Conservation (phyloP, 371 early-diverging fungal genomes). For the Lichtheimia corymbifera region DNA sequence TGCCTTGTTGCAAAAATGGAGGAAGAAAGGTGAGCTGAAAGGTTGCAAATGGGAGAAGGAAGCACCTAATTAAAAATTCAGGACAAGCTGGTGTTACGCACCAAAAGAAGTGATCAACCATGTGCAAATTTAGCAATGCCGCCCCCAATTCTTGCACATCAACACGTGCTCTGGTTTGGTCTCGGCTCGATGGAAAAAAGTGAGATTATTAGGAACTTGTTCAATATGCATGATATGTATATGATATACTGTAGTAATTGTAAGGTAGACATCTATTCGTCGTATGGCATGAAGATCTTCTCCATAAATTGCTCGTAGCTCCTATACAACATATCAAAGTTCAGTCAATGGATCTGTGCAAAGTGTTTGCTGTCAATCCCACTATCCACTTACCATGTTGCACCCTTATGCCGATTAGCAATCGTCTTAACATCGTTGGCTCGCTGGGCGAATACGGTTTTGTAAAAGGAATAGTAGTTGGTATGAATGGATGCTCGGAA, state of each 20-base stretch:
- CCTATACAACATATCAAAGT: constrained; percentile 32
- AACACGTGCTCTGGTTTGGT: neutral
- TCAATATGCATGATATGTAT: neutral
- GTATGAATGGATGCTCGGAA: constrained; percentile 57
- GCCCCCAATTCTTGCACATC: neutral
- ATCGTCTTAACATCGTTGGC: constrained; percentile 62
- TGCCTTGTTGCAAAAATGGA: neutral
- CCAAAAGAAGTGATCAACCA: neutral
- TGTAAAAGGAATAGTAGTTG: constrained; percentile 46
- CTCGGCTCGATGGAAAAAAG: neutral
- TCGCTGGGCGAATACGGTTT: constrained; percentile 55
- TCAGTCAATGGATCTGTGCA: constrained; percentile 2
- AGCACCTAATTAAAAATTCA: constrained; percentile 6
- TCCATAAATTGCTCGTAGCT: constrained; percentile 57
- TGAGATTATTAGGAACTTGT: neutral
- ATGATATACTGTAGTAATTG: neutral
- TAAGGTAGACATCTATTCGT: constrained; percentile 31
- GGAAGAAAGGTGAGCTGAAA: constrained; percentile 4
- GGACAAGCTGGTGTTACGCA: constrained; percentile 4
- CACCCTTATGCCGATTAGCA: constrained; percentile 57
- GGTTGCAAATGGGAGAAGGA: constrained; percentile 4
- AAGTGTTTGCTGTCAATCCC: neutral
- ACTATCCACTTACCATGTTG: constrained; percentile 42
- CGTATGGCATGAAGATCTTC: constrained; percentile 49
- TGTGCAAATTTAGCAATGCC: neutral